A percentile compares a stretch with the other conserved stretches of the same genome.
Conservation (phyloP, 2,329 filamentous ascomycete species). For the Neonectria neomacrospora region DNA sequence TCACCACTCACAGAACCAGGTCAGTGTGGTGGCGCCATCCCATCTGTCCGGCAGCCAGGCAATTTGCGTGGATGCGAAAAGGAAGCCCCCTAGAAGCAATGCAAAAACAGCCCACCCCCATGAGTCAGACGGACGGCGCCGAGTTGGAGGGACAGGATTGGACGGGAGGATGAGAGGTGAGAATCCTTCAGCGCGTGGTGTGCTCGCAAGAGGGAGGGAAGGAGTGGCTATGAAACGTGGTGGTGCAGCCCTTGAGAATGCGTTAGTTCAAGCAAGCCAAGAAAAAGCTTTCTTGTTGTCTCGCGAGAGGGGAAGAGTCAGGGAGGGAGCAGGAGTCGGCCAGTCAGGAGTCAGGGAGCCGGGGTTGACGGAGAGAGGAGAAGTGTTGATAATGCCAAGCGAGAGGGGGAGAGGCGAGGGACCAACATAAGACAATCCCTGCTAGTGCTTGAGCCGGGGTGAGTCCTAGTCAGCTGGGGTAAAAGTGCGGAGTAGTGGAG, state of each 20-base stretch:
- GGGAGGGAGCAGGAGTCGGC: neutral
- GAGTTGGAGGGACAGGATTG: slow-evolving; percentile 4
- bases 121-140: slow-evolving; percentile 17
- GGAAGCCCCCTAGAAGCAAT: slow-evolving; percentile 37
- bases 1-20: neutral
- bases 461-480: slow-evolving; percentile 21
- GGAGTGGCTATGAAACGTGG: slow-evolving; percentile 38
- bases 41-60: slow-evolving; percentile 24
- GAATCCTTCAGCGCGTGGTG: neutral
- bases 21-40: slow-evolving; percentile 35
- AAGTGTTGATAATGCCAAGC: slow-evolving; percentile 30
- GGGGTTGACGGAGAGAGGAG: slow-evolving; percentile 22
- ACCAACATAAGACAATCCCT: slow-evolving; percentile 10
- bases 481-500: slow-evolving; percentile 43
- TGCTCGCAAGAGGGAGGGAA: slow-evolving; percentile 1
- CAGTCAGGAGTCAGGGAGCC: slow-evolving; percentile 27
- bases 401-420: neutral
- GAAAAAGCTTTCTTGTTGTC: neutral
- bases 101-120: slow-evolving; percentile 11
- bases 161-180: slow-evolving; percentile 6
- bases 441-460: neutral
- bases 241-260: slow-evolving; percentile 29
- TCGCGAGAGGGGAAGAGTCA: slow-evolving; percentile 20
- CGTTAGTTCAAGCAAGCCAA: slow-evolving; percentile 7
- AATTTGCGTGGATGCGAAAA: slow-evolving; percentile 16